A percentile compares a stretch with the other conserved stretches of the same genome.
Evolutionary conservation across 1,284 basidiomycete genomes (phyloP).

Genomic region (Rhodotorula sp.): DNA sequence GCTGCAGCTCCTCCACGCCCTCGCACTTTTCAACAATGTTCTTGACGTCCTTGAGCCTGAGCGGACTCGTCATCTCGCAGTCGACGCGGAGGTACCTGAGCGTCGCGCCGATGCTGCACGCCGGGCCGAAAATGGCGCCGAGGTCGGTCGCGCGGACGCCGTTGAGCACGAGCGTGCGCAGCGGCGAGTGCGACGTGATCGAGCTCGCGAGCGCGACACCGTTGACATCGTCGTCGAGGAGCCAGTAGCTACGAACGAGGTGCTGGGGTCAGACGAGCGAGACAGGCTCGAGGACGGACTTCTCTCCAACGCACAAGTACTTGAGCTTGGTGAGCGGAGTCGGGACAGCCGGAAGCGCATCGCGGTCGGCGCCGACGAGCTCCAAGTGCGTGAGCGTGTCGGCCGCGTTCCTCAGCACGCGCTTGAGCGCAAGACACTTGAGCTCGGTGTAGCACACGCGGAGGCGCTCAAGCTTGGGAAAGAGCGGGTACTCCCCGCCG

Average conservation of each 20-base stretch:
- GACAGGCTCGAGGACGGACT: too few relatives aligned
- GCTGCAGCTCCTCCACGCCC: neutral
- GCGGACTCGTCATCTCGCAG: too few relatives aligned
- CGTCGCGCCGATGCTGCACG: neutral
- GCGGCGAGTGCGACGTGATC: neutral
- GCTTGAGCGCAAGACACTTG: neutral
- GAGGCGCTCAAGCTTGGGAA: conserved; percentile 1
- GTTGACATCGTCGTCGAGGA: neutral
- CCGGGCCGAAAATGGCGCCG: neutral
- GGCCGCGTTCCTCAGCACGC: neutral
- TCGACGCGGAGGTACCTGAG: neutral
- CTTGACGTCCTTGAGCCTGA: neutral
- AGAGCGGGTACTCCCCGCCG: conserved; percentile 1
- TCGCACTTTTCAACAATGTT: neutral
- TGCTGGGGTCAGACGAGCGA: fast-evolving
- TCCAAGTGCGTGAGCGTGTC: neutral
- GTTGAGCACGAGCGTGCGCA: conserved; percentile 2
- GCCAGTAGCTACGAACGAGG: neutral
- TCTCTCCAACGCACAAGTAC: neutral
- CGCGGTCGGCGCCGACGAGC: neutral
- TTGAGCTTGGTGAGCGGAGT: neutral
- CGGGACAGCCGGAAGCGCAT: neutral
- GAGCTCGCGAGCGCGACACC: neutral
- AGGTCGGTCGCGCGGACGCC: neutral
- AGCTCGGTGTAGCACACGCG: neutral